Conservation (phyloP, 441 rosid genomes). For the Populus hybrid region DNA sequence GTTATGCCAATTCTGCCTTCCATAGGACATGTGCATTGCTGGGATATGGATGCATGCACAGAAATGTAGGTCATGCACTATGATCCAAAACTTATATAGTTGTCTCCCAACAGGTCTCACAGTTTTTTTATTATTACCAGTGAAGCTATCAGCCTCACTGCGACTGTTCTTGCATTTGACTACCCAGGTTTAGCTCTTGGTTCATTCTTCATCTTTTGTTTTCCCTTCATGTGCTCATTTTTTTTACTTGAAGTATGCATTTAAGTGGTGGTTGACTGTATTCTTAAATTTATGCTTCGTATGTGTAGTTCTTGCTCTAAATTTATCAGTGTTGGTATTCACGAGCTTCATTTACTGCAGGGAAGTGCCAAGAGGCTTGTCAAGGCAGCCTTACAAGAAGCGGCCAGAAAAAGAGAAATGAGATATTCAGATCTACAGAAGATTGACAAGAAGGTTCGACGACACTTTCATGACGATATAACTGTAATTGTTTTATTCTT, state of each 20-base stretch:
- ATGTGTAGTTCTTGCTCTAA: background rate
- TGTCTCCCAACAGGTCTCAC: background rate
- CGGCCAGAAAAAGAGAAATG: constrained; percentile 84
- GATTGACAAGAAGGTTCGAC: constrained; percentile 81
- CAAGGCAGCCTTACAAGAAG: constrained; percentile 87
- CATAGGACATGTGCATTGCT: background rate
- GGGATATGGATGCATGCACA: background rate
- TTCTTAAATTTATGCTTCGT: background rate
- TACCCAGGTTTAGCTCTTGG: background rate
- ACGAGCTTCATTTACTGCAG: constrained; percentile 30
- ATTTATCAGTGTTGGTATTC: background rate
- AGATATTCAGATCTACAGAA: constrained; percentile 77
- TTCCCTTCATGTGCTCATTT: too few relatives aligned
- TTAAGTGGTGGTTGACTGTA: background rate
- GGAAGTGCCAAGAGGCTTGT: constrained; percentile 87
- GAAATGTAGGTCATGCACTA: background rate
- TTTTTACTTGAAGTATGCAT: background rate
- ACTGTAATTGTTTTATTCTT: constrained; percentile 80
- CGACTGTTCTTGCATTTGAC: background rate
- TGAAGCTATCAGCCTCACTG: background rate
- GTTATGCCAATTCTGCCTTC: background rate
- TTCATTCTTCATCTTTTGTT: background rate
- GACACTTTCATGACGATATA: constrained; percentile 88
- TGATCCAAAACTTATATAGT: too few relatives aligned
- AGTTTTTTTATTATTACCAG: background rate